These are phyloP conservation scores for Dipteronia sinensis DNA, from an alignment of 345 rosid genomes.

Conservation along the genomic window DNA sequence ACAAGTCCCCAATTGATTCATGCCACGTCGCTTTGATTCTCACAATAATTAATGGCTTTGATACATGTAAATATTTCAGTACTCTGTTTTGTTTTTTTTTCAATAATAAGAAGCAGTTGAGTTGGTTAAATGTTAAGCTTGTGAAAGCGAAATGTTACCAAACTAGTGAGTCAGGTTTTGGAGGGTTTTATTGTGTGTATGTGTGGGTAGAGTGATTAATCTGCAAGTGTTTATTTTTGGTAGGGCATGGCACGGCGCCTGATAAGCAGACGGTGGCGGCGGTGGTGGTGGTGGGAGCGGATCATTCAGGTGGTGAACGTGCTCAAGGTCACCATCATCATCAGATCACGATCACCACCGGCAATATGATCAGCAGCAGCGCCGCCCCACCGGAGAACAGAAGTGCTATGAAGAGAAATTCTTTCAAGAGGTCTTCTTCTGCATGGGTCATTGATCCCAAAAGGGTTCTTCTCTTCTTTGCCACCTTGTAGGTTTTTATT, in stretches of 20 bases:
- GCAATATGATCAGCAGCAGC: conserved; percentile 29
- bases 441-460: conserved; percentile 82
- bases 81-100: background rate
- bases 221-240: conserved; percentile 5
- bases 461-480: conserved; percentile 83
- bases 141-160: conserved; percentile 28
- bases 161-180: conserved; percentile 9
- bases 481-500: conserved; percentile 71
- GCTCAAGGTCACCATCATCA: conserved; percentile 62
- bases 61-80: background rate
- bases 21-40: background rate
- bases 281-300: conserved; percentile 25
- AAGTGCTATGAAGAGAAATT: conserved; percentile 51
- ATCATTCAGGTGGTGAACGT: conserved; percentile 32
- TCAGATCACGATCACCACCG: conserved; percentile 72
- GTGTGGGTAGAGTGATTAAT: conserved; percentile 5
- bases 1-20: background rate
- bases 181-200: background rate
- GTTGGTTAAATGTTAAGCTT: background rate
- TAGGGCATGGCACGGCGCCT: conserved; percentile 50
- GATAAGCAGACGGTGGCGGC: conserved; percentile 45
- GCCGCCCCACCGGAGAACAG: conserved; percentile 39
- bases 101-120: background rate
- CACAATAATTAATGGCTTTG: background rate
- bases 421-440: conserved; percentile 59